phyloP scores from a whole-genome alignment of 2,329 filamentous ascomycete genomes.

The Xylariaceae sp. region DNA sequence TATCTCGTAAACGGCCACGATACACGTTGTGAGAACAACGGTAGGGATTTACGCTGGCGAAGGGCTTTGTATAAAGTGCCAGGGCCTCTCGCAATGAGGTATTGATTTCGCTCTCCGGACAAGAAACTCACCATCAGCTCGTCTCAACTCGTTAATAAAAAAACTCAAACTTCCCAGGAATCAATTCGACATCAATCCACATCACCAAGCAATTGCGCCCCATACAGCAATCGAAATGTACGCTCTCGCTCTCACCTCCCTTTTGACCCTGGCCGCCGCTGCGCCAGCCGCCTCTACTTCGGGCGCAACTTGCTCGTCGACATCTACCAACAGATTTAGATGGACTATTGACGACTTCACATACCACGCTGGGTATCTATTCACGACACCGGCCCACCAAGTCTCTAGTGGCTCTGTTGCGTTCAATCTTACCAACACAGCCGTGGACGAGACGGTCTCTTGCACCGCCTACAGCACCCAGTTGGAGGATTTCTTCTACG shows the following conservation, averaged over 20 bases:
- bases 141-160: not conserved
- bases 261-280: slow-evolving; percentile 28
- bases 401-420: slow-evolving; percentile 45
- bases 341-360: slow-evolving; percentile 46
- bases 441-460: slow-evolving; percentile 34
- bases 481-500: slow-evolving; percentile 51
- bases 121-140: not conserved
- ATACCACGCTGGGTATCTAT: slow-evolving; percentile 48
- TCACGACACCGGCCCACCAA: slow-evolving; percentile 51
- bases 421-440: slow-evolving; percentile 50
- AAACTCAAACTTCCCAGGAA: not conserved
- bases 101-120: too few relatives aligned
- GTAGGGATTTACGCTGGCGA: too few relatives aligned
- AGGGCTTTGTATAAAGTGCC: too few relatives aligned
- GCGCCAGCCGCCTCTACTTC: slow-evolving; percentile 27
- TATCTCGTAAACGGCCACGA: too few relatives aligned
- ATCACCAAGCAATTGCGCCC: not conserved
- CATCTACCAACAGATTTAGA: slow-evolving; percentile 33
- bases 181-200: too few relatives aligned
- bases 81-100: too few relatives aligned
- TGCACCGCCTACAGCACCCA: slow-evolving; percentile 43
- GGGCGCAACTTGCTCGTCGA: slow-evolving; percentile 26
- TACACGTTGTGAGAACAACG: too few relatives aligned
- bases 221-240: slow-evolving; percentile 20
- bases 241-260: slow-evolving; percentile 23